phyloP scores from a whole-genome alignment of 2,329 filamentous ascomycete species.

The Sclerotinia nivalis region DNA sequence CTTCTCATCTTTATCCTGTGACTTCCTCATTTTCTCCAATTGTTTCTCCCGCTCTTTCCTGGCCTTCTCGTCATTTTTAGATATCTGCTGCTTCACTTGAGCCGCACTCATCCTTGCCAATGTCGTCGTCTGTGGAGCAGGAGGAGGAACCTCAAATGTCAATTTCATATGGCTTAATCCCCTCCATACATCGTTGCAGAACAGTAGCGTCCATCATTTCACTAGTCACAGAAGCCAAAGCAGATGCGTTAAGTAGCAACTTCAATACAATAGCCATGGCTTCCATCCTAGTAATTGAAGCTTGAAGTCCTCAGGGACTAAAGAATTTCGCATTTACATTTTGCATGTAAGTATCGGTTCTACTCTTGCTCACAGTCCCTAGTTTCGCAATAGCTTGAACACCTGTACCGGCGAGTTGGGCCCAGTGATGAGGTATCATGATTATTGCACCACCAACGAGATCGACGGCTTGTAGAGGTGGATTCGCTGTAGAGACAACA shows the following conservation, averaged over 20 bases:
- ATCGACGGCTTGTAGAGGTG: conserved; percentile 37
- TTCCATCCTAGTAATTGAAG: conserved; percentile 36
- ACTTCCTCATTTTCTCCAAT: conserved; percentile 18
- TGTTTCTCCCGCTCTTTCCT: conserved; percentile 34
- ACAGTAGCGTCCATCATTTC: conserved; percentile 32
- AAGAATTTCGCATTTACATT: conserved; percentile 42
- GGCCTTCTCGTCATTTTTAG: conserved; percentile 32
- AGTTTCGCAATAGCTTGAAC: conserved; percentile 34
- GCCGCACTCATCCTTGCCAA: conserved; percentile 37
- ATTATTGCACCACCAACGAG: conserved; percentile 34
- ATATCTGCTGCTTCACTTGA: conserved; percentile 34
- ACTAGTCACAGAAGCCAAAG: conserved; percentile 27
- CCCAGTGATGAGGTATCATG: conserved; percentile 39
- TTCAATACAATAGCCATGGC: conserved; percentile 33
- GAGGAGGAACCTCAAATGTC: conserved; percentile 27
- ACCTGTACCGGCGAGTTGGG: conserved; percentile 29
- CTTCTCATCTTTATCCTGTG: neutral
- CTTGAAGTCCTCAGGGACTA: conserved; percentile 40
- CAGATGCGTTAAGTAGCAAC: conserved; percentile 31
- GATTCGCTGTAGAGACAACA: conserved; percentile 40
- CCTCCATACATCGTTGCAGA: conserved; percentile 9
- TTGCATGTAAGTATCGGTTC: conserved; percentile 38
- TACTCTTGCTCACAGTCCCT: conserved; percentile 36
- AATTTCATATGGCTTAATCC: conserved; percentile 15
- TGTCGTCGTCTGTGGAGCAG: conserved; percentile 22